Evolutionary conservation across 768 basidiomycete species (phyloP).

Genomic region (Gyrodon lividus): DNA sequence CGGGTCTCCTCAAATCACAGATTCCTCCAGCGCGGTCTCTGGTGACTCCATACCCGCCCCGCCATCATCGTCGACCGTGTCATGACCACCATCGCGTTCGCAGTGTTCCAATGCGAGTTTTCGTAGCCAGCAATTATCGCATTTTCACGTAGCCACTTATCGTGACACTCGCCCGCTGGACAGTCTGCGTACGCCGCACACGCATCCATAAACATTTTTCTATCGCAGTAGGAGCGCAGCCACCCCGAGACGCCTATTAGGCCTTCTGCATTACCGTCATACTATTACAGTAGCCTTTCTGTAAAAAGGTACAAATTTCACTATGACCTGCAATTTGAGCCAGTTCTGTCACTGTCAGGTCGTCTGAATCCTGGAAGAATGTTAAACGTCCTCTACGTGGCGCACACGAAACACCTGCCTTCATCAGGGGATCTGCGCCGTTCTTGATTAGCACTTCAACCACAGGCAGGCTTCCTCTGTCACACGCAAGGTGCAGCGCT

Average conservation of each 20-base stretch:
- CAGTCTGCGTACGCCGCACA: neutral
- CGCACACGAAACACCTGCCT: slow-evolving; percentile 43
- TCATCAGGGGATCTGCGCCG: slow-evolving; percentile 63
- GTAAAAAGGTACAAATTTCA: slow-evolving; percentile 43
- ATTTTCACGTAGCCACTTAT: neutral
- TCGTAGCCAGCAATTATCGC: neutral
- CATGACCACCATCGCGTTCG: slow-evolving; percentile 10
- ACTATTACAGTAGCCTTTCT: slow-evolving; percentile 14
- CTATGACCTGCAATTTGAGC: slow-evolving; percentile 58
- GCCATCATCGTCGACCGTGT: neutral
- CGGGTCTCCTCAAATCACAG: slow-evolving; percentile 2
- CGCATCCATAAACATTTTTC: neutral
- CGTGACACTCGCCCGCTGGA: neutral
- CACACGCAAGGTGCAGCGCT: slow-evolving; percentile 81
- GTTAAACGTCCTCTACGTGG: slow-evolving; percentile 3
- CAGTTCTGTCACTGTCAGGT: slow-evolving; percentile 56
- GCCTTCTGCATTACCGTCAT: slow-evolving; percentile 4
- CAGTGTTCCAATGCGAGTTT: neutral
- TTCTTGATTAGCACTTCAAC: slow-evolving; percentile 57
- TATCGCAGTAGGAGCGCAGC: slow-evolving; percentile 10
- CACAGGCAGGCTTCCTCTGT: slow-evolving; percentile 64
- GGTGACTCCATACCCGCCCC: neutral
- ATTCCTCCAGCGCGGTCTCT: neutral
- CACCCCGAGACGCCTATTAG: neutral
- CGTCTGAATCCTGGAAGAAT: slow-evolving; percentile 61